phyloP scores from a whole-genome alignment of 345 rosid species.

The Eucalyptus caleyi region DNA sequence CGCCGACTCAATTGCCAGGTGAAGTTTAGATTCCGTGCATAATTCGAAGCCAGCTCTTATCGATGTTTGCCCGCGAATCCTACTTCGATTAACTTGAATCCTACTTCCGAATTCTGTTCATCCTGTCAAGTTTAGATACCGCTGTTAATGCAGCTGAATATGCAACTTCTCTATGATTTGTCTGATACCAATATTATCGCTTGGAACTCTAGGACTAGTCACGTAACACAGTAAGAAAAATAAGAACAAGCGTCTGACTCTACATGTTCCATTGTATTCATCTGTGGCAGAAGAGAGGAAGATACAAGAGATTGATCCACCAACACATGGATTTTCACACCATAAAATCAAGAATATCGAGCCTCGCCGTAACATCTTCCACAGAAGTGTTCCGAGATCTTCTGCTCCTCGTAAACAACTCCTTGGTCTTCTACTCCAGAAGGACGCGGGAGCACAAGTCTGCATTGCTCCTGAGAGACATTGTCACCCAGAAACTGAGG shows the following conservation, averaged over 20 bases:
- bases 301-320: conserved; percentile 68
- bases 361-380: conserved; percentile 22
- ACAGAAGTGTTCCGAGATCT: conserved; percentile 60
- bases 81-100: background rate
- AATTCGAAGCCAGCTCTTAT: background rate
- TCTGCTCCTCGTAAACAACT: conserved; percentile 67
- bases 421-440: conserved; percentile 58
- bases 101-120: background rate
- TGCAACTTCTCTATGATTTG: background rate
- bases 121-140: background rate
- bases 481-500: conserved; percentile 32
- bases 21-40: background rate
- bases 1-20: conserved; percentile 87
- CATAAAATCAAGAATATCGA: conserved; percentile 44
- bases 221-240: background rate
- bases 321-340: conserved; percentile 72
- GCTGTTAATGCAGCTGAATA: background rate
- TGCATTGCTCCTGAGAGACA: conserved; percentile 42
- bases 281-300: conserved; percentile 63
- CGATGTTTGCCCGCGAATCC: background rate
- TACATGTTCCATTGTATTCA: background rate
- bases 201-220: background rate
- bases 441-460: conserved; percentile 82
- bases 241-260: background rate
- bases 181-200: background rate